A percentile compares a stretch with the other conserved stretches of the same genome.
Evolutionary conservation across 768 basidiomycete genomes (phyloP).

Genomic region (Saitozyma sp.): DNA sequence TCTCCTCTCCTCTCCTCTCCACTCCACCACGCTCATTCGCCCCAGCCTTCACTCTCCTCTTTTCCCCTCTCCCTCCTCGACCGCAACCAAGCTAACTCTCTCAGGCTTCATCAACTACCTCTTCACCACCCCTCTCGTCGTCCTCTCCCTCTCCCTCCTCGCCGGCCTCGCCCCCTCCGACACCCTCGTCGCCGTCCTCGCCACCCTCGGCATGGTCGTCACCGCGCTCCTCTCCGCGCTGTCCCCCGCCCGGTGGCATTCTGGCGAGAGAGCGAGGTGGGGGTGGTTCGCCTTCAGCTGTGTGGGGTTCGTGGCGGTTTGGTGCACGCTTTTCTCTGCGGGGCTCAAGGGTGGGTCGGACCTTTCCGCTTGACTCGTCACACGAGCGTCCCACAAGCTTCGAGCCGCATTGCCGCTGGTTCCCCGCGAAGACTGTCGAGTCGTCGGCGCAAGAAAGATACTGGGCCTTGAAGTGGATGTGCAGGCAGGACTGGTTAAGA

Average conservation of each 20-base stretch:
- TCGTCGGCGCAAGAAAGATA: background rate
- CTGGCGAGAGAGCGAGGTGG: conserved; percentile 41
- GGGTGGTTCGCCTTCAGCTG: conserved; percentile 40
- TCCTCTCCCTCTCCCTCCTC: conserved; percentile 47
- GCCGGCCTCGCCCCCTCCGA: conserved; percentile 46
- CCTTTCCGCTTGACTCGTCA: no score
- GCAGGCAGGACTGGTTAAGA: background rate
- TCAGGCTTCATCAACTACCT: conserved; percentile 47
- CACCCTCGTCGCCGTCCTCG: conserved; percentile 37
- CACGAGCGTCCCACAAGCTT: background rate
- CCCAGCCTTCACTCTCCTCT: background rate
- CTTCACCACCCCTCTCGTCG: conserved; percentile 49
- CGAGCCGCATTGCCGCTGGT: no score
- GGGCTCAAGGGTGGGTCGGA: conserved; percentile 42
- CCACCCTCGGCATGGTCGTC: conserved; percentile 46
- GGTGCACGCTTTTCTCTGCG: conserved; percentile 36
- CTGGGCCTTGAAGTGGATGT: background rate
- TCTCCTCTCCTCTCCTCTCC: background rate
- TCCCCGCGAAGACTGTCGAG: no score
- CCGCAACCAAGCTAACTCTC: background rate
- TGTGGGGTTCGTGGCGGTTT: conserved; percentile 41
- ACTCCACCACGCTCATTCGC: background rate
- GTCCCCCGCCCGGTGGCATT: conserved; percentile 23
- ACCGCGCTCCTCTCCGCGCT: conserved; percentile 40
- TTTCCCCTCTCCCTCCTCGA: background rate